phyloP scores from a whole-genome alignment of 2,329 filamentous ascomycete species.

The Penicillium freii region DNA sequence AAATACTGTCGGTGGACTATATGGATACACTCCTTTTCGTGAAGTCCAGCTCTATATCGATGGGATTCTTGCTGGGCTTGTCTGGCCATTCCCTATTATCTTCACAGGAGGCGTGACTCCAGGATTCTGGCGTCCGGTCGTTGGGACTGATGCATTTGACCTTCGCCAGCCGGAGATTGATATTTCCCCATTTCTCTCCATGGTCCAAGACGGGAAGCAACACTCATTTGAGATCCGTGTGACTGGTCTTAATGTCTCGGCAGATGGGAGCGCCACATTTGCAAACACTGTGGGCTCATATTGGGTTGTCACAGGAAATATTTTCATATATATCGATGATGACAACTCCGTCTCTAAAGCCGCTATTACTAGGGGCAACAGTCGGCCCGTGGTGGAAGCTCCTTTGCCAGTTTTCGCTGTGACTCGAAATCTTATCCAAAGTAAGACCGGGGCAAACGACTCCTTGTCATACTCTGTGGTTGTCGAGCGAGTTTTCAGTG shows the following conservation, averaged over 20 bases:
- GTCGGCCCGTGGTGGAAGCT: slow-evolving; percentile 21
- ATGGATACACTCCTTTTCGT: slow-evolving; percentile 70
- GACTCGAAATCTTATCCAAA: slow-evolving; percentile 31
- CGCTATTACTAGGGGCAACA: slow-evolving; percentile 5
- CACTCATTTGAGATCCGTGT: slow-evolving; percentile 70
- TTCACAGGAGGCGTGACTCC: slow-evolving; percentile 80
- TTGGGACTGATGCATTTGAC: slow-evolving; percentile 76
- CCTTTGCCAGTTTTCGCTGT: slow-evolving; percentile 51
- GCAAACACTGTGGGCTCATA: slow-evolving; percentile 60
- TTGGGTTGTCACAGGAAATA: slow-evolving; percentile 76
- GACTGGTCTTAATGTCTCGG: slow-evolving; percentile 61
- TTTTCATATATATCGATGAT: slow-evolving; percentile 72
- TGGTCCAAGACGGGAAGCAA: slow-evolving; percentile 62
- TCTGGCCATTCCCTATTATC: slow-evolving; percentile 79
- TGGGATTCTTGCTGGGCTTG: slow-evolving; percentile 67
- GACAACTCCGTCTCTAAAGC: slow-evolving; percentile 14
- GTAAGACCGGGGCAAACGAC: slow-evolving; percentile 55
- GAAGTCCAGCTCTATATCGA: slow-evolving; percentile 78
- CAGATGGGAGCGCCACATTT: slow-evolving; percentile 48
- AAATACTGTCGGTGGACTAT: slow-evolving; percentile 55
- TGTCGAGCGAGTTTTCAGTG: slow-evolving; percentile 55
- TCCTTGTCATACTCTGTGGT: slow-evolving; percentile 59
- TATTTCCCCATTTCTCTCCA: slow-evolving; percentile 70
- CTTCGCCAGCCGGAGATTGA: slow-evolving; percentile 78
- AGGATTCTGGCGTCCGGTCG: slow-evolving; percentile 73